Base-by-base conservation (phyloP, 305 asterid species). In the Solanum hybrid region DNA sequence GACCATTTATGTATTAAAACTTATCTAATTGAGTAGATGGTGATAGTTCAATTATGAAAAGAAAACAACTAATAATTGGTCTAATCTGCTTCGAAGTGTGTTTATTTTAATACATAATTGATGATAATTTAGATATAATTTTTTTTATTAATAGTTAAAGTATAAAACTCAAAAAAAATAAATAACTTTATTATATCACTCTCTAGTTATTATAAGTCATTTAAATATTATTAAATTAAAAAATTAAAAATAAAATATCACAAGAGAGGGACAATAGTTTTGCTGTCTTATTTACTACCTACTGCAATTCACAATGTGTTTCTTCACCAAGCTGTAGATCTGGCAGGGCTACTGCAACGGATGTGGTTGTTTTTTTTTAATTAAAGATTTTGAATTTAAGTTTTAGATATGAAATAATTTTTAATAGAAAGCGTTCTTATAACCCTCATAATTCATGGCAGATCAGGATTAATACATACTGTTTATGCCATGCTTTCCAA, bases 301-400 rank as follows among this genome's bases (percentile, higher is more conserved):
- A 26, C 17, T 2, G 86, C 26, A 81, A 16, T 16, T 40, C 26
- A 26, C 26, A 26, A 26, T 42, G 36, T 27, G 69, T 37, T 81
- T 17, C 36, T 40, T 40, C 36, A 26, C 66, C 35, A 37, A 80
- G 66, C 10, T 80, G n/a, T 69, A 12, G 5, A 72, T 80, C 86
- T 79, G 24, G 60, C 66, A 38, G 24, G 66, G 35, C 13, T 11
- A 12, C 6, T 17, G 5, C 56, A 13, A 37, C 46, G 46, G 46
- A 29, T 29, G 31, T 29, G 31, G 31, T 29, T 29, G 31, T 29
- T 29, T 29, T 29, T 29, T 29, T 29, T 29, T 29, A 42, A 42
- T 42, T 40, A 40, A 12, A 42, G 0, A 0, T 42, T 12, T 42
- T 42, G 0, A 42, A 0, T 4, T 42, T 42, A 42, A 4, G 0